Percentiles rank a stretch among this genome's conserved stretches.
phyloP scores from a whole-genome alignment of 345 rosid species.

The Pseudoturritis turrita region DNA sequence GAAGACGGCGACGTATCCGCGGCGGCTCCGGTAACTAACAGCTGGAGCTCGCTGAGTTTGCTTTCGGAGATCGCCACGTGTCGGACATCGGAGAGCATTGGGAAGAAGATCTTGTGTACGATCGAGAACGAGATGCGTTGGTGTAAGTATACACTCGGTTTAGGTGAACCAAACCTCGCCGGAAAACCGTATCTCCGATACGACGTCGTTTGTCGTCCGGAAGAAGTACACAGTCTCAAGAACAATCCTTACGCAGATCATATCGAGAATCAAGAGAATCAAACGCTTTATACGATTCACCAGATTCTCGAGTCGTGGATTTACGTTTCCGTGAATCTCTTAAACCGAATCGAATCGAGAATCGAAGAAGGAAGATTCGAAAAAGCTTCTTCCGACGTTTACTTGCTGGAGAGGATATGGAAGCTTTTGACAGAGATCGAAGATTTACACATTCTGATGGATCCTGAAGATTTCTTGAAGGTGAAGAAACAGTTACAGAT shows the following conservation, averaged over 20 bases:
- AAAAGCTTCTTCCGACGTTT: constrained; percentile 57
- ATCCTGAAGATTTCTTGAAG: constrained; percentile 77
- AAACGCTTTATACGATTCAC: constrained; percentile 53
- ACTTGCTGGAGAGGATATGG: constrained; percentile 62
- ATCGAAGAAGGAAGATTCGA: constrained; percentile 43
- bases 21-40: constrained; percentile 41
- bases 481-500: constrained; percentile 59
- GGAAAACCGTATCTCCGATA: constrained; percentile 73
- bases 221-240: constrained; percentile 52
- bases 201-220: constrained; percentile 76
- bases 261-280: constrained; percentile 65
- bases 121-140: constrained; percentile 82
- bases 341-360: constrained; percentile 41
- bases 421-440: constrained; percentile 61
- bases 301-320: constrained; percentile 92
- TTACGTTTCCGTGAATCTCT: constrained; percentile 38
- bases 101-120: constrained; percentile 52
- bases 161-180: constrained; percentile 75
- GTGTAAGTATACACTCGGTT: constrained; percentile 72
- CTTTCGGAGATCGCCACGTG: constrained; percentile 65
- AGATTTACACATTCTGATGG: constrained; percentile 70
- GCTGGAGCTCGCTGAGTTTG: constrained; percentile 64
- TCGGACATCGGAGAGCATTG: constrained; percentile 61
- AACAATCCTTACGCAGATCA: constrained; percentile 50
- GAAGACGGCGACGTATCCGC: constrained; percentile 22